These are phyloP conservation scores for Pisolithus tinctorius DNA, from an alignment of 768 basidiomycete species.

Conservation along the genomic window DNA sequence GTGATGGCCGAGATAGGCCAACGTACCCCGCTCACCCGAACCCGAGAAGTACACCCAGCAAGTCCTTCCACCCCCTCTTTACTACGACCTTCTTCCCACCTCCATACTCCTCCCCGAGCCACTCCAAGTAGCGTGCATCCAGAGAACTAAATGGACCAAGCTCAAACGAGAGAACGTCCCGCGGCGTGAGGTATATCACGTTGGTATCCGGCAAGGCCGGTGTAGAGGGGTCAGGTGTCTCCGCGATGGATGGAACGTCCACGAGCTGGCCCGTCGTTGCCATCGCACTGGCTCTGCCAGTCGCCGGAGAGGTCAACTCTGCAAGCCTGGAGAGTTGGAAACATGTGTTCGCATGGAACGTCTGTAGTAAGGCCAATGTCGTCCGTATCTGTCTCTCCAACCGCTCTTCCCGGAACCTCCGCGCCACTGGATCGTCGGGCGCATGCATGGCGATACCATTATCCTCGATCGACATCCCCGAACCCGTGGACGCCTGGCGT, in stretches of 20 bases:
- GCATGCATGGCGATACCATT: conserved; percentile 24
- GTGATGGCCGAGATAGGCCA: too few relatives aligned
- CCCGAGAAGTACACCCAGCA: conserved; percentile 38
- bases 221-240: neutral
- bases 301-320: conserved; percentile 15
- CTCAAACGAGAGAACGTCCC: conserved; percentile 61
- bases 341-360: conserved; percentile 59
- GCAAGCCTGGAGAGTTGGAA: conserved; percentile 48
- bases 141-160: conserved; percentile 65
- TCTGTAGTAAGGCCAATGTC: conserved; percentile 56
- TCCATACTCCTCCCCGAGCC: conserved; percentile 65
- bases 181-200: conserved; percentile 46
- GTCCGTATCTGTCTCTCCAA: conserved; percentile 34
- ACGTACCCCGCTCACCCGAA: conserved; percentile 21
- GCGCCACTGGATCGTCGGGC: conserved; percentile 6
- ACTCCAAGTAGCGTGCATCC: conserved; percentile 73
- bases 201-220: conserved; percentile 12
- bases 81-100: conserved; percentile 35
- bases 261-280: neutral
- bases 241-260: neutral
- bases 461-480: conserved; percentile 8
- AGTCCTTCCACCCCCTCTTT: conserved; percentile 41
- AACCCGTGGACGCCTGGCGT: conserved; percentile 28
- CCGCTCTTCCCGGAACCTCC: conserved; percentile 17
- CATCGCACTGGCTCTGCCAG: neutral